Evolutionary conservation across 306 rosid genomes (phyloP), one percentile per base, ranked within the genome.

Genomic region (Leucaena leucocephala): DNA sequence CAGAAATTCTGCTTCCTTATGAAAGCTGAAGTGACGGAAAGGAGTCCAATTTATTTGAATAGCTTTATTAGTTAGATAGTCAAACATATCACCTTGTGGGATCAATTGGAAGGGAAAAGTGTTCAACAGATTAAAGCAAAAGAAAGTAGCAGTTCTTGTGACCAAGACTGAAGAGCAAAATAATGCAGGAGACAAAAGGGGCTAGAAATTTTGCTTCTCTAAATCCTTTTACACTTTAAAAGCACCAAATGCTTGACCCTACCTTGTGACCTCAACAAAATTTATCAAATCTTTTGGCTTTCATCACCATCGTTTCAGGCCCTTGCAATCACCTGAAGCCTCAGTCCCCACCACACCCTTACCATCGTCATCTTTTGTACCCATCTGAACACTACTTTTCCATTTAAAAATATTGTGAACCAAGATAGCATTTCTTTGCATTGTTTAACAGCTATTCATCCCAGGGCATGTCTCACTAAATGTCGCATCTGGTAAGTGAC

Each of bases 61-160:
- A 62, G 68, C 79, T 50, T 71, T 19, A 12, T 38, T 79, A 81
- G 82, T 85, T 58, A 75, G 84, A 76, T 79, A 86, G 88, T 85
- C 88, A 85, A 82, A 85, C 40, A 82, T 58, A 85, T 71, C 88
- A 79, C 44, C 77, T 79, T 82, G 44, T 85, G 84, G 69, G 82
- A 80, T 85, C 75, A 69, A 82, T 38, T 10, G 68, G 74, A 82
- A 76, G 69, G 50, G 80, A 71, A 82, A 85, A 19, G 80, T 65
- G 65, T 64, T 71, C 49, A 34, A 74, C 39, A 82, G 68, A 81
- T 34, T 67, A 84, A 84, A 82, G 86, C 72, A 49, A 19, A 55
- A 63, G 57, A 85, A 79, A 67, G 83, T 52, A 58, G 39, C 21
- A 57, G 50, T 14, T 27, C 39, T 52, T 40, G 83, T 63, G 67